Evolutionary conservation across 2,329 filamentous ascomycete species (phyloP).

Genomic region (Penicillium sp.): DNA sequence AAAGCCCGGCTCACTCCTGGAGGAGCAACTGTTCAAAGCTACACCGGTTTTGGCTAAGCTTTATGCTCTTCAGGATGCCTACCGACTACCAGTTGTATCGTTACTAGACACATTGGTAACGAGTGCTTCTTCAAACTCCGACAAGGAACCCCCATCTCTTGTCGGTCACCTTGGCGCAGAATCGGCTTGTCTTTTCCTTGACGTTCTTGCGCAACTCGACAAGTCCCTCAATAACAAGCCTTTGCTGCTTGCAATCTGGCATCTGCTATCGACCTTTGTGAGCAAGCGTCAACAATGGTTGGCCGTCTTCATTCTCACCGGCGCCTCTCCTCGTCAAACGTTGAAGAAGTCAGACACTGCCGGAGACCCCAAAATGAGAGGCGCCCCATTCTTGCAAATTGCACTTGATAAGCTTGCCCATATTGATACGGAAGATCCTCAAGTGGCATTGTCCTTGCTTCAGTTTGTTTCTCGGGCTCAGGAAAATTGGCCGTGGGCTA

Average conservation of each 20-base stretch:
- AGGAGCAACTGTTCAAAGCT: conserved; percentile 79
- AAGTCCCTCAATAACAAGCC: conserved; percentile 70
- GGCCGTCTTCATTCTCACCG: conserved; percentile 88
- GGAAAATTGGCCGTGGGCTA: conserved; percentile 95
- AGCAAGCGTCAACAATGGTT: conserved; percentile 95
- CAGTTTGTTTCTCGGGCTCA: conserved; percentile 88
- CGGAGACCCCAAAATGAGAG: conserved; percentile 55
- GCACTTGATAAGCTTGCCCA: conserved; percentile 72
- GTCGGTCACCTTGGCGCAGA: conserved; percentile 84
- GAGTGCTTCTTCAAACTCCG: conserved; percentile 64
- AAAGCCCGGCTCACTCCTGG: conserved; percentile 67
- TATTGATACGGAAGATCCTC: conserved; percentile 67
- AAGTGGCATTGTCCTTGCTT: conserved; percentile 73
- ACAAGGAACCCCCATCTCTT: conserved; percentile 87
- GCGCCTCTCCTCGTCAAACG: conserved; percentile 78
- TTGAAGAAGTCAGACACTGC: conserved; percentile 57
- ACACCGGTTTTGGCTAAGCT: conserved; percentile 76
- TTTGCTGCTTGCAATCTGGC: conserved; percentile 76
- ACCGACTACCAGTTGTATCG: conserved; percentile 67
- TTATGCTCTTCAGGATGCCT: conserved; percentile 70
- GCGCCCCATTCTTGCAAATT: conserved; percentile 71
- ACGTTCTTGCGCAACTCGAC: conserved; percentile 75
- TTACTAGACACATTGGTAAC: conserved; percentile 76
- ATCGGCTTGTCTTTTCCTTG: conserved; percentile 81
- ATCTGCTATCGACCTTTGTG: conserved; percentile 82